Conservation (phyloP, 139 green algal species). For the Edaphochlamys debaryana region DNA sequence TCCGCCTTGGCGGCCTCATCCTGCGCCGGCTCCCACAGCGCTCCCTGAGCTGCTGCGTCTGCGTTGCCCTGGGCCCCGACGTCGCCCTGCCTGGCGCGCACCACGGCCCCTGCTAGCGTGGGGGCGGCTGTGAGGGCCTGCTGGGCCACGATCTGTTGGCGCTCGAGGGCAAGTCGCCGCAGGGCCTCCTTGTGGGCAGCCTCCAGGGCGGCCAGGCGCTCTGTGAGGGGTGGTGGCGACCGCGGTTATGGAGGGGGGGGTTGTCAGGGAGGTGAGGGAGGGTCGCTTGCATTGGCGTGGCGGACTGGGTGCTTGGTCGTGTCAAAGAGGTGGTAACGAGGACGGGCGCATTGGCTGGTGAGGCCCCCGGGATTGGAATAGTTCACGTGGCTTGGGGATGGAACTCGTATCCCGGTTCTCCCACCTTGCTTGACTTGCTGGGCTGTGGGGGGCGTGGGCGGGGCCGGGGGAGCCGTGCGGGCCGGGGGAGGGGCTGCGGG, state of each 20-base stretch:
- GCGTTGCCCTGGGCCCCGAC: too few species aligned
- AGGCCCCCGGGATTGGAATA: not conserved
- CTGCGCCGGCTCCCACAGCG: constrained; percentile 12
- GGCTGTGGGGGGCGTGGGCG: not conserved
- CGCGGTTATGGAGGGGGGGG: too few species aligned
- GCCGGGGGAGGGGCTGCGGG: too few species aligned
- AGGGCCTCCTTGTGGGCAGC: constrained; percentile 16
- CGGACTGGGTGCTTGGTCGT: not conserved
- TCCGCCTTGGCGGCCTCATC: not conserved
- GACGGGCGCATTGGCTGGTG: not conserved
- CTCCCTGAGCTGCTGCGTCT: not conserved
- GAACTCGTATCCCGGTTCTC: too few species aligned
- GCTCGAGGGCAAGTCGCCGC: constrained; percentile 9
- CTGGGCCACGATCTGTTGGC: constrained; percentile 38
- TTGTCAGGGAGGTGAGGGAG: too few species aligned
- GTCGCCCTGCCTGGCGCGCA: not conserved
- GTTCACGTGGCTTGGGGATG: not conserved
- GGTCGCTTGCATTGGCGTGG: not conserved
- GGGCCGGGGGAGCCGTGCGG: too few species aligned
- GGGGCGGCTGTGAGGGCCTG: not conserved
- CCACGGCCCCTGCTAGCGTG: not conserved
- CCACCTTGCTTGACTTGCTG: not conserved
- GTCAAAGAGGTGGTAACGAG: too few species aligned
- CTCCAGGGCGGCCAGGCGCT: constrained; percentile 15
- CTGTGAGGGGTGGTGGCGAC: not conserved